Evolutionary conservation across 495 filamentous ascomycete genomes (phyloP).

Genomic region (Neurospora sp.): DNA sequence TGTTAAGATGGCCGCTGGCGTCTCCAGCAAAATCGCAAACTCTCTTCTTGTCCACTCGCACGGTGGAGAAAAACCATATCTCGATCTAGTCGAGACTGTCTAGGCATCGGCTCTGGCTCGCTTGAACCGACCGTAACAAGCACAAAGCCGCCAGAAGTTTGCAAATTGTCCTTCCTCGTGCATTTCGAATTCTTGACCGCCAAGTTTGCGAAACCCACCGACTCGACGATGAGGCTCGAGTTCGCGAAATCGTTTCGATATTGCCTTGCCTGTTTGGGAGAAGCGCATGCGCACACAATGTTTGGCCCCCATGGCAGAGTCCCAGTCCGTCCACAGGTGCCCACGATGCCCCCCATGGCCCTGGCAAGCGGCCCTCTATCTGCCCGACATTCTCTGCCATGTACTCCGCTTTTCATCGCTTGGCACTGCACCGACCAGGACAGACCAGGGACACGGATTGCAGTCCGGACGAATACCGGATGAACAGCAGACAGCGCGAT

Average conservation of each 20-base stretch:
- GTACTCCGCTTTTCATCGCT: background rate
- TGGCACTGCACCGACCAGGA: background rate
- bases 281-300: background rate
- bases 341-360: background rate
- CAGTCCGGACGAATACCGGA: background rate
- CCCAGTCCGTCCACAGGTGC: background rate
- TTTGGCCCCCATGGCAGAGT: background rate
- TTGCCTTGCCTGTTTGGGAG: background rate
- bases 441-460: background rate
- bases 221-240: background rate
- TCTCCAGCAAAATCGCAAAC: background rate
- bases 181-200: background rate
- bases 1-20: background rate
- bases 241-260: background rate
- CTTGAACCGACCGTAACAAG: background rate
- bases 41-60: background rate
- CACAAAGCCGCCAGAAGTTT: background rate
- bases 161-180: background rate
- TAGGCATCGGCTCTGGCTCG: background rate
- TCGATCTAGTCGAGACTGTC: background rate
- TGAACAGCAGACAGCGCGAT: background rate
- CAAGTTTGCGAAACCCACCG: background rate
- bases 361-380: background rate
- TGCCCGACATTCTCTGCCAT: background rate
- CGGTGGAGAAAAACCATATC: background rate